Evolutionary conservation across 2,329 filamentous ascomycete species (phyloP), one percentile per base, ranked within the genome.

Genomic region (Simplicillium aogashimaense): DNA sequence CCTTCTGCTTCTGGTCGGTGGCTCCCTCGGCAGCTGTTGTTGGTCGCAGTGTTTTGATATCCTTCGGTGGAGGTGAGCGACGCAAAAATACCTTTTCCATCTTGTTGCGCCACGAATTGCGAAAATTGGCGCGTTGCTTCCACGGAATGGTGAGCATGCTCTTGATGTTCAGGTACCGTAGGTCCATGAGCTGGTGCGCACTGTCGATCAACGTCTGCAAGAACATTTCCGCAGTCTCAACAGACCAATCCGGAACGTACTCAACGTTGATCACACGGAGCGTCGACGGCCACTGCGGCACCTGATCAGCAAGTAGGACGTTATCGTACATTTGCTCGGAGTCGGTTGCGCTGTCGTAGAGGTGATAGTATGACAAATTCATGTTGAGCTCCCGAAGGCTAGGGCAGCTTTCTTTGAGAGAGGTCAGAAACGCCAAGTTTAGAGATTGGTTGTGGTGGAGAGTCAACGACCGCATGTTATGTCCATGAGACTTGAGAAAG

Each of bases 381-480:
- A 94, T 81, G 37, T 73, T 75, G 31, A 97, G 66, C 17, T 75
- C 70, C 51, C 81, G 69, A 6, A 97, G 68, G 3, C 70, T 68
- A 0, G 86, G 86, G 53, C 88, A 95, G 2, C 74, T 70, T 4
- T 64, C 57, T 14, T 74, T 78, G 35, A 97, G 61, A 18, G 71
- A 59, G 0, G 78, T 72, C 7, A 92, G 67, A 51, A 95, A 95
- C 0, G 72, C 76, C 32, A 95, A 63, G 50, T 80, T 83, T 31
- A 95, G 67, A 3, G 81, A 78, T 45, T 86, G 80, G 51, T 94
- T 94, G 59, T 94, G 84, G 39, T 82, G 76, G 5, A 95, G 65
- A 2, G 70, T 73, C 7, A 97, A 68, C 30, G 74, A 73, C 39
- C 73, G 72, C 16, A 97, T 64, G n/a, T 75, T 64, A 16, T 65